Base-by-base conservation (phyloP, 805 yeast species). In the Phaffomyces thermotolerans region DNA sequence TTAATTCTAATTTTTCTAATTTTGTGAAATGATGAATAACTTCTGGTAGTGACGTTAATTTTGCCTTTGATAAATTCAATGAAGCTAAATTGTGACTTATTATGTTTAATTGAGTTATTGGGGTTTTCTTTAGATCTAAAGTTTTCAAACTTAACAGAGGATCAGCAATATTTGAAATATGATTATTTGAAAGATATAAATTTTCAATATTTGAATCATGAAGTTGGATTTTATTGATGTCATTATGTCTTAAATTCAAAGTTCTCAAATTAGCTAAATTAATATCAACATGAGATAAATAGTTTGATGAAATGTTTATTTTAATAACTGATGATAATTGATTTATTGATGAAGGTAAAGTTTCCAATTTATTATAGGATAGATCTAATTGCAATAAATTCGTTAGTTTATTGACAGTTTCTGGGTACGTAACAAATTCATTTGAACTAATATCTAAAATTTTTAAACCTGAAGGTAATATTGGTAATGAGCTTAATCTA, bases 381-480 rank as follows among this genome's bases (percentile, higher is more conserved):
- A 91, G 57, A 57, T 91, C 95, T 49, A 93, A 68, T 42, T 81
- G 82, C 36, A 69, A 65, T 42, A 91, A 69, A 41, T 73, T 74
- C 0, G 69, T 57, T 48, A 91, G 69, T 22, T 74, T 71, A 50
- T 78, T 77, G 17, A 91, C 66, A 2, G 82, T 74, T 41, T 76
- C 82, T 0, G 93, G 95, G 48, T 79, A 80, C 2, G 51, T 52
- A 37, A 71, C 71, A 55, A 85, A 77, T 47, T 74, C 69, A 59
- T 95, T 93, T 3, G 96, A 89, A 2, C 95, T 78, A 37, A 93
- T 64, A 58, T 93, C 87, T 50, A 93, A 65, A 6, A 73, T 62
- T 44, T 74, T 72, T 52, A 86, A 65, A 36, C 67, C 67, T 36
- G 86, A 65, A 18, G 72, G 71, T 0, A 78, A 69, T 27, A 68